These are phyloP conservation scores for Linderniella brevidens DNA, from an alignment of 257 asterid species.

Conservation along the genomic window DNA sequence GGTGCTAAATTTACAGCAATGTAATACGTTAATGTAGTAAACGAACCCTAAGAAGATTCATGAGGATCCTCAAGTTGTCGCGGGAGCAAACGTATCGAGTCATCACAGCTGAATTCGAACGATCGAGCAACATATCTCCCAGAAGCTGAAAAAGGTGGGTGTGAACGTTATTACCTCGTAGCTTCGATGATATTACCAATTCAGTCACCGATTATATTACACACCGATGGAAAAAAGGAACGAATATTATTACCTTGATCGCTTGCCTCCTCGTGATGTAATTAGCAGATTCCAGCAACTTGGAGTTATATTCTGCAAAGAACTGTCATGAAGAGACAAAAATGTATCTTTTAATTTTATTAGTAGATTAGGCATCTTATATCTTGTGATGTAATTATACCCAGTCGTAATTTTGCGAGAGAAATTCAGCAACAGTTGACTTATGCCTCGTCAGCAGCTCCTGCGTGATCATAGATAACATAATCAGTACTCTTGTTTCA, in stretches of 20 bases:
- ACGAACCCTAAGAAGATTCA: constrained; percentile 71
- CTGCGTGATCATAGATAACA: constrained; percentile 29
- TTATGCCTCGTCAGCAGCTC: constrained; percentile 93
- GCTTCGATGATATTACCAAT: neutral
- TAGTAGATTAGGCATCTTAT: too few species aligned
- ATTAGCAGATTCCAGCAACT: constrained; percentile 54
- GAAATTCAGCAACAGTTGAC: constrained; percentile 88
- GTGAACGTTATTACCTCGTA: neutral
- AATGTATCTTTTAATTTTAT: constrained; percentile 5
- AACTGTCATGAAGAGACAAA: constrained; percentile 22
- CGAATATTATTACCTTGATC: constrained; percentile 53
- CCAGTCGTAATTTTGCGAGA: constrained; percentile 87
- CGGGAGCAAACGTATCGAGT: constrained; percentile 56
- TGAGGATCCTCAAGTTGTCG: constrained; percentile 65
- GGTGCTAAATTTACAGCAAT: too few species aligned
- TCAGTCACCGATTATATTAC: neutral
- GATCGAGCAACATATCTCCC: constrained; percentile 70
- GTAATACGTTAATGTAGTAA: too few species aligned
- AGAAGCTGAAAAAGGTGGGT: constrained; percentile 30
- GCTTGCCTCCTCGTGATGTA: constrained; percentile 74
- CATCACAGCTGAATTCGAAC: constrained; percentile 72
- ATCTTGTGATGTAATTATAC: too few species aligned
- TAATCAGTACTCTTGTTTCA: too few species aligned
- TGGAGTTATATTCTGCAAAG: constrained; percentile 61
- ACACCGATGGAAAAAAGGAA: neutral